Conservation (phyloP, 1,139 yeast genomes). For the Taphrina confusa region DNA sequence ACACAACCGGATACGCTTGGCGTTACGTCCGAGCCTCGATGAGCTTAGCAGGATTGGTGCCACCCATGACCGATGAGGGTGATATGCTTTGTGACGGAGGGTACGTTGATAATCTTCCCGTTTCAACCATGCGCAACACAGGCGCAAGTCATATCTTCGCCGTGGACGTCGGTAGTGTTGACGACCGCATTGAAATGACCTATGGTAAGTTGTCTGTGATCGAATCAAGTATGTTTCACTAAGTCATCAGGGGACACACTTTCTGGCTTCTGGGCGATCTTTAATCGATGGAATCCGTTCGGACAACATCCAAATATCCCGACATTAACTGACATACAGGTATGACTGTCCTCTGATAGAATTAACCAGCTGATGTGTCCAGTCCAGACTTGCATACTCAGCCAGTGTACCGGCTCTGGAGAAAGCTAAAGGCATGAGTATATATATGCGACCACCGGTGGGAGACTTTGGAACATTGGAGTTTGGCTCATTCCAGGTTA, state of each 20-base stretch:
- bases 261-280: conserved; percentile 86
- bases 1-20: conserved; percentile 92
- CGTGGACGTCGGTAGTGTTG: conserved; percentile 95
- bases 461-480: conserved; percentile 89
- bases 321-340: conserved; percentile 90
- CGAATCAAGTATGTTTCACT: not conserved
- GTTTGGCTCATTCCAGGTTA: conserved; percentile 88
- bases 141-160: conserved; percentile 90
- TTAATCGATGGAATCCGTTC: conserved; percentile 89
- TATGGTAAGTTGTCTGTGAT: conserved; percentile 56
- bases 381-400: conserved; percentile 81
- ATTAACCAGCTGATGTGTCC: not conserved
- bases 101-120: conserved; percentile 89
- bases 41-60: conserved; percentile 92
- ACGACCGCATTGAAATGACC: conserved; percentile 84
- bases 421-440: conserved; percentile 73
- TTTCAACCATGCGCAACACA: conserved; percentile 77
- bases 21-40: conserved; percentile 91
- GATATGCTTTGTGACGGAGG: conserved; percentile 96
- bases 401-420: conserved; percentile 93
- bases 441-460: conserved; percentile 92
- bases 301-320: conserved; percentile 87
- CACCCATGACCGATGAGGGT: conserved; percentile 83
- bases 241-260: conserved; percentile 61
- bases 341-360: not conserved